These are phyloP conservation scores for Kuraishia hungarica DNA, from an alignment of 805 yeast species.

Conservation along the genomic window DNA sequence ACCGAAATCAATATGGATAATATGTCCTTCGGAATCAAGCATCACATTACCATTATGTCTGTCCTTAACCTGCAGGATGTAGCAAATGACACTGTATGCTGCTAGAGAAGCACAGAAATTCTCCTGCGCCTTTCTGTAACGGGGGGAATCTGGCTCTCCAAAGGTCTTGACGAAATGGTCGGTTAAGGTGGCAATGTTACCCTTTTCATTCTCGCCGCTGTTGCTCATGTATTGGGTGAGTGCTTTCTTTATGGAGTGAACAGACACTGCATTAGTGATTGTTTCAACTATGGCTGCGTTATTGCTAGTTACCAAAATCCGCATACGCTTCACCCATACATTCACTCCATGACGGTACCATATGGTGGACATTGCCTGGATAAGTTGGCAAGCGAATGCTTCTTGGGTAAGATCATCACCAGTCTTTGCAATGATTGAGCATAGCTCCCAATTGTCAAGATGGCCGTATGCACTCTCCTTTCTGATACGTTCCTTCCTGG, in stretches of 20 bases:
- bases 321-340: slow-evolving; percentile 92
- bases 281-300: slow-evolving; percentile 92
- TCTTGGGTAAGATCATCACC: slow-evolving; percentile 96
- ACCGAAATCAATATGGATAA: slow-evolving; percentile 93
- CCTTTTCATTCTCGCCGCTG: slow-evolving; percentile 61
- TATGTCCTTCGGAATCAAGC: slow-evolving; percentile 94
- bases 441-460: slow-evolving; percentile 85
- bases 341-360: slow-evolving; percentile 67
- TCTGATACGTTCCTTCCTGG: slow-evolving; percentile 74
- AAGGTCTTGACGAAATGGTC: slow-evolving; percentile 75
- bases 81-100: slow-evolving; percentile 85
- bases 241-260: slow-evolving; percentile 92
- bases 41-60: slow-evolving; percentile 96
- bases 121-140: slow-evolving; percentile 69
- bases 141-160: slow-evolving; percentile 50
- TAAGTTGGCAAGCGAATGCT: slow-evolving; percentile 94
- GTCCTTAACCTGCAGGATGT: slow-evolving; percentile 86
- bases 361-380: slow-evolving; percentile 75
- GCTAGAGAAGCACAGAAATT: slow-evolving; percentile 85
- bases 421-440: slow-evolving; percentile 92
- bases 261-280: slow-evolving; percentile 86
- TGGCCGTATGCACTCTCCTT: slow-evolving; percentile 77
- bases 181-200: slow-evolving; percentile 58
- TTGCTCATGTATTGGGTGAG: slow-evolving; percentile 66
- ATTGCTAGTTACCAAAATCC: slow-evolving; percentile 83